phyloP scores from a whole-genome alignment of 108 stramenopile genomes.

The Pseudonitzschia pungens region DNA sequence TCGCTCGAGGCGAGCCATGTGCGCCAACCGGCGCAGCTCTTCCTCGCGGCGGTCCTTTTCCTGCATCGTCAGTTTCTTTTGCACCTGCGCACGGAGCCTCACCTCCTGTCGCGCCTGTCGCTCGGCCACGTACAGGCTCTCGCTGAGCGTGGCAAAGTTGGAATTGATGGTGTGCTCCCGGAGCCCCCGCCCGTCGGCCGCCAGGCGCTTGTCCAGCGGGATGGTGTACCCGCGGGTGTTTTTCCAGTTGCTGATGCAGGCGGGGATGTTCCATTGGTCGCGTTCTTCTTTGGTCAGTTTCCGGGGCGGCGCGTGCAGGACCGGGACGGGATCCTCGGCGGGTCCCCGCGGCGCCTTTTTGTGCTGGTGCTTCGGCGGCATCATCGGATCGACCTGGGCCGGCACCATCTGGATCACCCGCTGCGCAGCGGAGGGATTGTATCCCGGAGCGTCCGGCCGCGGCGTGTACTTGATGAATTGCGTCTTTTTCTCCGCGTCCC shows the following conservation, averaged over 20 bases:
- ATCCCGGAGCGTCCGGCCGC: constrained; percentile 95
- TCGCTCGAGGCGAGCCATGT: constrained; percentile 89
- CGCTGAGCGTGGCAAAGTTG: constrained; percentile 93
- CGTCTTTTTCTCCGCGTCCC: constrained; percentile 77
- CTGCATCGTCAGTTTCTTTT: constrained; percentile 81
- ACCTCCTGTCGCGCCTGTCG: constrained; percentile 95
- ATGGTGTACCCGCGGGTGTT: constrained; percentile 97
- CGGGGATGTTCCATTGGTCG: constrained; percentile 97
- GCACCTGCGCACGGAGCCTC: constrained; percentile 84
- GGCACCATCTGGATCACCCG: constrained; percentile 98
- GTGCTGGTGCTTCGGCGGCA: constrained; percentile 98
- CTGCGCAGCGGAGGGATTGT: constrained; percentile 90
- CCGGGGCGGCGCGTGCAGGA: constrained; percentile 80
- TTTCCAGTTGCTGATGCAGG: constrained; percentile 98
- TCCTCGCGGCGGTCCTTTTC: constrained; percentile 91
- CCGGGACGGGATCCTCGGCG: constrained; percentile 89
- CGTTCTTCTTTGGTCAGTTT: constrained; percentile 88
- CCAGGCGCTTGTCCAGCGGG: constrained; percentile 97
- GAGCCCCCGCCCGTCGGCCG: constrained; percentile 96
- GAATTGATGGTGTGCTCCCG: constrained; percentile 92
- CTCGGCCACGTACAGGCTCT: constrained; percentile 96
- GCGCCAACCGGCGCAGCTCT: constrained; percentile 91
- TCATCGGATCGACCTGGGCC: constrained; percentile 97
- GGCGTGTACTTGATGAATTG: constrained; percentile 97
- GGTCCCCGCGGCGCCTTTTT: constrained; percentile 94